These are phyloP conservation scores for Opeltia flavorubescens DNA, from an alignment of 495 filamentous ascomycete genomes.

Conservation along the genomic window DNA sequence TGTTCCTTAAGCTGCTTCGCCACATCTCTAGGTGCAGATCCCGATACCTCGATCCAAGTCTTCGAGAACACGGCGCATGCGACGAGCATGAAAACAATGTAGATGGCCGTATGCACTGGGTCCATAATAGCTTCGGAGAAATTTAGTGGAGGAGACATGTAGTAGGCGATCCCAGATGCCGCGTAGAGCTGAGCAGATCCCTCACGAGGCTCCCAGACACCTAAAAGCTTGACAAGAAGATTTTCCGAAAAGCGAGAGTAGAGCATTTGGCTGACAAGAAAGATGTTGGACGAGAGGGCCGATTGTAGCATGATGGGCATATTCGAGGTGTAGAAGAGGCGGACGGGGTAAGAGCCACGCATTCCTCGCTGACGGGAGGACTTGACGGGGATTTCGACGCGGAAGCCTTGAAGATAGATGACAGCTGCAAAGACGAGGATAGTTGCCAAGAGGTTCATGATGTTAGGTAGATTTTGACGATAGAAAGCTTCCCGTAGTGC, in stretches of 20 bases:
- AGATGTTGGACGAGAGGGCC: conserved; percentile 95
- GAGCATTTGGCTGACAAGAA: conserved; percentile 96
- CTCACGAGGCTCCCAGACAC: conserved; percentile 96
- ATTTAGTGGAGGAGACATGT: conserved; percentile 97
- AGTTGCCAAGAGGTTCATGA: conserved; percentile 96
- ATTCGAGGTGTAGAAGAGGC: conserved; percentile 53
- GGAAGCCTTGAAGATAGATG: conserved; percentile 99
- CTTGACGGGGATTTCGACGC: conserved; percentile 99
- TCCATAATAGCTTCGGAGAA: conserved; percentile 93
- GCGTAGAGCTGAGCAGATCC: conserved; percentile 92
- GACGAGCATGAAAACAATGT: conserved; percentile 91
- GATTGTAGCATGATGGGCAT: conserved; percentile 99
- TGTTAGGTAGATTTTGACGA: conserved; percentile 97
- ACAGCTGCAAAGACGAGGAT: conserved; percentile 88
- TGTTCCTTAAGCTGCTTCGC: conserved; percentile 99
- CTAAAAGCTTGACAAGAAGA: conserved; percentile 87
- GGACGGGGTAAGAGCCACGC: conserved; percentile 62
- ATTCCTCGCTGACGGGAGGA: conserved; percentile 97
- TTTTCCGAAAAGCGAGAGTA: conserved; percentile 98
- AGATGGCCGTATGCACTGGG: conserved; percentile 91
- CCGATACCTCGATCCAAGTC: conserved; percentile 99
- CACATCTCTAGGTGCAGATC: conserved; percentile 91
- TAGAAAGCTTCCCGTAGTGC: conserved; percentile 98
- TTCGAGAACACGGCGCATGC: conserved; percentile 98
- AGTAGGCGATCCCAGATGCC: conserved; percentile 83